Conservation (phyloP, 257 asterid species). For the Petunia axillaris region DNA sequence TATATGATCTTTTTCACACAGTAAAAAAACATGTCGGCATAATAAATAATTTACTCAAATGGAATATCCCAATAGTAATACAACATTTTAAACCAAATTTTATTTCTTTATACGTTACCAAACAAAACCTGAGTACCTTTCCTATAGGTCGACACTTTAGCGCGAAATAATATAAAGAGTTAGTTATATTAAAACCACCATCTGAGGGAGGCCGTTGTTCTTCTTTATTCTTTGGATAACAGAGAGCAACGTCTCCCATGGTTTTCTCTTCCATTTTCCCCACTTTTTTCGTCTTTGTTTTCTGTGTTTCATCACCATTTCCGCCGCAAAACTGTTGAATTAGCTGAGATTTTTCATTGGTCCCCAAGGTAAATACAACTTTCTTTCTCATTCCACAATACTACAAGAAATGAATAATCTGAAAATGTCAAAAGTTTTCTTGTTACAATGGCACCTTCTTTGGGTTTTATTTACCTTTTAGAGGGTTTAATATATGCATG, state of each 20-base stretch:
- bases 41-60: too few relatives aligned
- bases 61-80: too few relatives aligned
- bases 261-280: slow-evolving; percentile 29
- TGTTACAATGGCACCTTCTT: background rate
- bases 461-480: background rate
- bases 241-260: background rate
- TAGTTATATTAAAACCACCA: slow-evolving; percentile 13
- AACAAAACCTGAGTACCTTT: too few relatives aligned
- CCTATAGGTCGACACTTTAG: background rate
- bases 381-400: background rate
- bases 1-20: too few relatives aligned
- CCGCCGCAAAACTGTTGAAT: slow-evolving; percentile 35
- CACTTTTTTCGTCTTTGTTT: slow-evolving; percentile 33
- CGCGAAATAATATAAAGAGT: background rate
- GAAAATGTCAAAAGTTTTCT: background rate
- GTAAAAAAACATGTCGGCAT: too few relatives aligned
- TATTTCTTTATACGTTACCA: too few relatives aligned
- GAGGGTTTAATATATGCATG: background rate
- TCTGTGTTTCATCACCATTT: slow-evolving; percentile 28
- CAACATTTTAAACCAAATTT: too few relatives aligned
- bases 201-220: slow-evolving; percentile 1
- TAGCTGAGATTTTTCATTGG: slow-evolving; percentile 35
- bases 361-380: slow-evolving; percentile 39
- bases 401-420: background rate
- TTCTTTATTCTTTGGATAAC: background rate